Evolutionary conservation across 352 stramenopile genomes (phyloP).

Genomic region (Chrysophaeum taylorii): DNA sequence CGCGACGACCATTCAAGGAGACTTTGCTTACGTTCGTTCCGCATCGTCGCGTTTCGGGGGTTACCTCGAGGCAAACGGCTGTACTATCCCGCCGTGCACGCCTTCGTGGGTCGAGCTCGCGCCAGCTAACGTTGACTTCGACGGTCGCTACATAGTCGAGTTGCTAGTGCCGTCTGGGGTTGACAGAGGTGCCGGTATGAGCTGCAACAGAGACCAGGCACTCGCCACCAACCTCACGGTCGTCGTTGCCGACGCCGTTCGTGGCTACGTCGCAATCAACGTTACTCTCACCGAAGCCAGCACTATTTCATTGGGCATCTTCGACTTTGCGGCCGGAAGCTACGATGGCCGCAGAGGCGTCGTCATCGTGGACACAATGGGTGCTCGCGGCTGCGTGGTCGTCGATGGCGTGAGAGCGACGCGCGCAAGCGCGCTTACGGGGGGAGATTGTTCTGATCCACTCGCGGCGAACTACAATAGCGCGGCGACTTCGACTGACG

Average conservation of each 20-base stretch:
- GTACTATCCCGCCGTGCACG: neutral
- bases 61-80: neutral
- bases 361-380: slow-evolving; percentile 9
- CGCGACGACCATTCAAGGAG: no score
- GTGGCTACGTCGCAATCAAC: slow-evolving; percentile 4
- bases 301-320: neutral
- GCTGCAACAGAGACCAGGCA: neutral
- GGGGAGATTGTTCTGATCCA: slow-evolving; percentile 13
- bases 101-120: neutral
- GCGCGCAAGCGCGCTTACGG: neutral
- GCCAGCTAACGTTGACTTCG: neutral
- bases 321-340: neutral
- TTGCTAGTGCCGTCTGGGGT: neutral
- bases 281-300: neutral
- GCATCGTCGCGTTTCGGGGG: no score
- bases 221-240: neutral
- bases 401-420: neutral
- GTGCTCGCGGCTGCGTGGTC: slow-evolving; percentile 10
- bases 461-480: slow-evolving; percentile 21
- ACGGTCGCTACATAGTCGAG: neutral
- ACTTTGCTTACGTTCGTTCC: no score
- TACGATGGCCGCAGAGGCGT: neutral
- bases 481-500: neutral
- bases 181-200: neutral
- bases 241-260: slow-evolving; percentile 1